These are phyloP conservation scores for Datisca glomerata DNA, from an alignment of 306 rosid genomes.

Conservation along the genomic window DNA sequence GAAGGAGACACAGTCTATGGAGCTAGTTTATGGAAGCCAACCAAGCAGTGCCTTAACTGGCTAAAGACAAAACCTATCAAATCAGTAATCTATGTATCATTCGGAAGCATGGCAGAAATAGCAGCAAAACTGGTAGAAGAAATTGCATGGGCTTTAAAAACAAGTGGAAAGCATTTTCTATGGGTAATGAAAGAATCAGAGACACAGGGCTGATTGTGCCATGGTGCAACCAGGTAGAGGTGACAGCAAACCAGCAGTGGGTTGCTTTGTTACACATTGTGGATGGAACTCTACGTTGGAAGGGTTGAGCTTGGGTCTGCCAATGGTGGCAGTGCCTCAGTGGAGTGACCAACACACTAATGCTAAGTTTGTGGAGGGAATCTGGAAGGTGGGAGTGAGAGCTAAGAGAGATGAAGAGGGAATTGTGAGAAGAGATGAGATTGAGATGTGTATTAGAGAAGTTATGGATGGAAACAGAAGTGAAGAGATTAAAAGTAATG, in stretches of 20 bases:
- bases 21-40: constrained; percentile 22
- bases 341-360: constrained; percentile 22
- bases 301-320: constrained; percentile 19
- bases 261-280: constrained; percentile 23
- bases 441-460: constrained; percentile 3
- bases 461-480: constrained; percentile 16
- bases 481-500: background rate
- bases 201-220: constrained; percentile 18
- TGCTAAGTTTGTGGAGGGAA: constrained; percentile 16
- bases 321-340: constrained; percentile 19
- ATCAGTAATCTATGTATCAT: constrained; percentile 25
- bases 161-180: constrained; percentile 18
- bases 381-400: constrained; percentile 21
- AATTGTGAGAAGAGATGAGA: constrained; percentile 4
- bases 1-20: constrained; percentile 23
- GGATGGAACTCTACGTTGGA: constrained; percentile 26
- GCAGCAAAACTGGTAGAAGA: constrained; percentile 22
- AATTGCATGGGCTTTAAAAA: constrained; percentile 25
- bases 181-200: constrained; percentile 26
- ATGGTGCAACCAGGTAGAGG: constrained; percentile 20
- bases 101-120: constrained; percentile 26
- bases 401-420: constrained; percentile 12
- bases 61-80: constrained; percentile 10
- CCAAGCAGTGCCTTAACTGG: constrained; percentile 20
- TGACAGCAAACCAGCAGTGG: constrained; percentile 13